Conservation (phyloP, 495 filamentous ascomycete species). For the Aeminium ludgeri region DNA sequence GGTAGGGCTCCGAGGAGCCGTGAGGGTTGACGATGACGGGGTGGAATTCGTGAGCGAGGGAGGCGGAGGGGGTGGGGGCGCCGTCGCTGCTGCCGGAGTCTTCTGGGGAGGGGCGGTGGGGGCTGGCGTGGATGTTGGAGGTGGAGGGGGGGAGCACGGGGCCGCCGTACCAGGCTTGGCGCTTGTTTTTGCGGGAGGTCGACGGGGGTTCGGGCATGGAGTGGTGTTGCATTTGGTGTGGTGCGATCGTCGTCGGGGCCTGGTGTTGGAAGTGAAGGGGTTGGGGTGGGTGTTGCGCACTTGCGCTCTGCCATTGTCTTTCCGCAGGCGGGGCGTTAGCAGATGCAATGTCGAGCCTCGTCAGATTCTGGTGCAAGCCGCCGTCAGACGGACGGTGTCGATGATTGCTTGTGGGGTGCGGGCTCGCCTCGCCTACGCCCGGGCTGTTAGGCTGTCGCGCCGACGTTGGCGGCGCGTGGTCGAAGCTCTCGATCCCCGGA, state of each 20-base stretch:
- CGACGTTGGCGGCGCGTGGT: slow-evolving; percentile 47
- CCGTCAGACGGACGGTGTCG: slow-evolving; percentile 42
- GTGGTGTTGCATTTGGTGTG: slow-evolving; percentile 8
- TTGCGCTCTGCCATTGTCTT: slow-evolving; percentile 7
- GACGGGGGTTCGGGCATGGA: slow-evolving; percentile 27
- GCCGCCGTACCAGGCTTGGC: slow-evolving; percentile 55
- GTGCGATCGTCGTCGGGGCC: slow-evolving; percentile 13
- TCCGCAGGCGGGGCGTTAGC: slow-evolving; percentile 31
- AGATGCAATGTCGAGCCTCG: slow-evolving; percentile 51
- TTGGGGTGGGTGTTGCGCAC: neutral
- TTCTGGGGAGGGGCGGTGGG: slow-evolving; percentile 46
- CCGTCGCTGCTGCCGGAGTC: slow-evolving; percentile 59
- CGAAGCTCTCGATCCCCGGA: slow-evolving; percentile 83
- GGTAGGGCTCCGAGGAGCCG: slow-evolving; percentile 40
- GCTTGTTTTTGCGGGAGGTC: slow-evolving; percentile 41
- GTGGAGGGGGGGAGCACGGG: slow-evolving; percentile 24
- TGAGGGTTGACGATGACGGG: slow-evolving; percentile 49
- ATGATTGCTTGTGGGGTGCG: slow-evolving; percentile 17
- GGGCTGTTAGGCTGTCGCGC: slow-evolving; percentile 23
- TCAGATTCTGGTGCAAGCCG: slow-evolving; percentile 55
- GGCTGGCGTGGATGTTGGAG: slow-evolving; percentile 13
- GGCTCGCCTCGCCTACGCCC: slow-evolving; percentile 25
- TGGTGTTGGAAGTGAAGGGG: slow-evolving; percentile 16
- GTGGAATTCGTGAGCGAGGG: slow-evolving; percentile 40
- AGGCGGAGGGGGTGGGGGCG: slow-evolving; percentile 46